Evolutionary conservation across 352 stramenopile species (phyloP), one percentile per base, ranked within the genome.

Genomic region (Globisporangium takayamanum): DNA sequence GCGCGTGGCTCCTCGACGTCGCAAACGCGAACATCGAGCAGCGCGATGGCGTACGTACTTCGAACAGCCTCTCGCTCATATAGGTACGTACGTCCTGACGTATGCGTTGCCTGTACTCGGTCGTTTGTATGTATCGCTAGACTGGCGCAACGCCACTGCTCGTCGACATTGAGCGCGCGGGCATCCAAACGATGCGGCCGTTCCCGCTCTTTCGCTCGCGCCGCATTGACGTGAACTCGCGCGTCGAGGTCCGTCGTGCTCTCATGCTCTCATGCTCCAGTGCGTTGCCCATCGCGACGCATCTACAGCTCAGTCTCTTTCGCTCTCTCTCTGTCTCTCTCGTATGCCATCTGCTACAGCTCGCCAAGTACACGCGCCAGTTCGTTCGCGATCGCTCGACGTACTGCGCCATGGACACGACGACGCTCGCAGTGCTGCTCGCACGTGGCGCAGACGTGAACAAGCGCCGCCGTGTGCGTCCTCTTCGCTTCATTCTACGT

Each of bases 101-200:
- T 14, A 22, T 20, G 41, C 18, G 28, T 33, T 5, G 28, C 28
- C 28, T 33, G 28, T 33, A 5, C 41, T 22, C 15, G 41, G 7
- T 7, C 14, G 18, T 20, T 3, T 12, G 41, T 7, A 3, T 14
- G 7, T 14, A n/a, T 20, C 28, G 28, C 28, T 33, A 47, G 41
- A 47, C 62, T 12, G 70, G 74, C 44, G 68, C 77, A 58, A 80
- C 74, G 37, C 63, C 72, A 12, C 68, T 84, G 26, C 66, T 81
- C 55, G 69, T 79, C 54, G 72, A 78, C 16, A 50, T 81, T 14
- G 57, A 78, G 55, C 72, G 72, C 22, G 66, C 77, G 11, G 72
- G 68, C 37, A 62, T 84, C 39, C 62, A 74, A 57, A 73, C 73
- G 41, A 84, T 84, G 72, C 62, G 72, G 7, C 66, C 68, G 12